These are phyloP conservation scores for Monosporascus sp. DNA, from an alignment of 2,329 filamentous ascomycete genomes.

Conservation along the genomic window DNA sequence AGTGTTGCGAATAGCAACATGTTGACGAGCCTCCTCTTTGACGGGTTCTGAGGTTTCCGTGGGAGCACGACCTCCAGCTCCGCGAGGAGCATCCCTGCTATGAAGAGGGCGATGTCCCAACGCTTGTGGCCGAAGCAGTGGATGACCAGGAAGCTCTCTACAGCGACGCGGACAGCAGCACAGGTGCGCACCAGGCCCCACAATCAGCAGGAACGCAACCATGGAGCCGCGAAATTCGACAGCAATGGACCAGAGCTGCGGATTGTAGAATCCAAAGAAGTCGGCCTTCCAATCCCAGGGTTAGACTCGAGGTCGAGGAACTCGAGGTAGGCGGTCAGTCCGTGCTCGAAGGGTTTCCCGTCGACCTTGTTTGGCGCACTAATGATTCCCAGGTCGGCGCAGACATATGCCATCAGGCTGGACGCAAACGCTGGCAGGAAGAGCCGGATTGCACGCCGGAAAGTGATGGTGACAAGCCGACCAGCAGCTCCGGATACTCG, in stretches of 20 bases:
- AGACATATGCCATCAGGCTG: conserved; percentile 29
- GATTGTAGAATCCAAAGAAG: conserved; percentile 26
- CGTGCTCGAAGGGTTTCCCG: conserved; percentile 19
- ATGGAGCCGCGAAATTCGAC: conserved; percentile 30
- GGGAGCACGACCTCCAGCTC: conserved; percentile 19
- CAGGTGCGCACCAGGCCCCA: conserved; percentile 23
- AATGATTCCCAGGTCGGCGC: conserved; percentile 20
- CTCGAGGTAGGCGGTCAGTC: conserved; percentile 20
- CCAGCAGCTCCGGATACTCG: conserved; percentile 23
- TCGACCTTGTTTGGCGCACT: conserved; percentile 18
- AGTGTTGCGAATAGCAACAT: conserved; percentile 14
- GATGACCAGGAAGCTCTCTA: conserved; percentile 16
- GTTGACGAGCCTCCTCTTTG: conserved; percentile 14
- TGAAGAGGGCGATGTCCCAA: conserved; percentile 25
- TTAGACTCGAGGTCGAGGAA: conserved; percentile 26
- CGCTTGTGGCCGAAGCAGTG: conserved; percentile 23
- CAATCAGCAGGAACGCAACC: conserved; percentile 26
- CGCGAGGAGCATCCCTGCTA: conserved; percentile 23
- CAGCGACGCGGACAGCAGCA: conserved; percentile 18
- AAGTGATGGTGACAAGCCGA: conserved; percentile 32
- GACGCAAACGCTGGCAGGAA: conserved; percentile 35
- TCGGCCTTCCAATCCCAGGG: conserved; percentile 22
- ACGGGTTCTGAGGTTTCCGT: conserved; percentile 15
- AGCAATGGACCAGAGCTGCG: conserved; percentile 30
- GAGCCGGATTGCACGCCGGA: conserved; percentile 34